A percentile compares a stretch with the other conserved stretches of the same genome.
These are phyloP conservation scores for Tulasnella calospora DNA, from an alignment of 768 basidiomycete genomes.

Conservation along the genomic window DNA sequence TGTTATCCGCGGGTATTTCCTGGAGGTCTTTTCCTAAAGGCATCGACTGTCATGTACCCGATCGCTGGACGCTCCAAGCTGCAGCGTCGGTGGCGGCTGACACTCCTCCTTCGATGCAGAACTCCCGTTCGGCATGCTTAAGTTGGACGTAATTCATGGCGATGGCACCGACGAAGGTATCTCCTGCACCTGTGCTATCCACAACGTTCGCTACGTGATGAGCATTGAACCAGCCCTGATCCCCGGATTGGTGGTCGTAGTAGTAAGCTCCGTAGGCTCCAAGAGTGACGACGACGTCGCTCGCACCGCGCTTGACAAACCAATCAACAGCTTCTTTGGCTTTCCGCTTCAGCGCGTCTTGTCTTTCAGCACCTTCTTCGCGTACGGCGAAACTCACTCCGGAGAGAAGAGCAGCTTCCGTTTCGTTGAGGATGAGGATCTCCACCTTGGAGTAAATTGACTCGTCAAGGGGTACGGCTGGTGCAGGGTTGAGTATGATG, in stretches of 20 bases:
- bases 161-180: conserved; percentile 27
- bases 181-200: conserved; percentile 27
- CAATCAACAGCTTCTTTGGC: conserved; percentile 17
- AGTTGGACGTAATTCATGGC: conserved; percentile 13
- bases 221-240: background rate
- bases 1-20: background rate
- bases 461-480: conserved; percentile 22
- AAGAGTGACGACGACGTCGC: conserved; percentile 24
- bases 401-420: conserved; percentile 24
- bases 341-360: background rate
- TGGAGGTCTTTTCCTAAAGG: background rate
- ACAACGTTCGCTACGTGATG: conserved; percentile 21
- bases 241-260: background rate
- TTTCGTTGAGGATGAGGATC: conserved; percentile 26
- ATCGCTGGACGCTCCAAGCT: conserved; percentile 9
- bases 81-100: background rate
- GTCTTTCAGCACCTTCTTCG: background rate
- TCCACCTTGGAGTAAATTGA: conserved; percentile 21
- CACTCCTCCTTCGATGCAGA: background rate
- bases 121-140: background rate
- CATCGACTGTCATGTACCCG: background rate
- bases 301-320: conserved; percentile 17
- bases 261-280: conserved; percentile 25
- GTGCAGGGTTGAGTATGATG: conserved; percentile 25
- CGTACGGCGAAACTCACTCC: conserved; percentile 11